phyloP scores from a whole-genome alignment of 2,329 filamentous ascomycete species.

The Fusarium sp. region DNA sequence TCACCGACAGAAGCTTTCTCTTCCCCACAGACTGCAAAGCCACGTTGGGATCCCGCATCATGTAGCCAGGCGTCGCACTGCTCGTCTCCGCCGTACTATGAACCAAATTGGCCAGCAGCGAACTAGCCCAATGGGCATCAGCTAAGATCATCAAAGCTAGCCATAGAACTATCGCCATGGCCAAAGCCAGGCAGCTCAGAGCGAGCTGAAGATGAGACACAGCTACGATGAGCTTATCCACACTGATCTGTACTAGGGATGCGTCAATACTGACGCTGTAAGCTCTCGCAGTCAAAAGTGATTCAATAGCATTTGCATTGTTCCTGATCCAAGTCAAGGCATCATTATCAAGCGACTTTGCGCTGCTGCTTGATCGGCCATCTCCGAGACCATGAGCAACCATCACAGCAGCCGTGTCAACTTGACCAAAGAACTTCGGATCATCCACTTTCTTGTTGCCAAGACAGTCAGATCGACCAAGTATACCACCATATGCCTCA shows the following conservation, averaged over 20 bases:
- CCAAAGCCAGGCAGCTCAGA: conserved; percentile 8
- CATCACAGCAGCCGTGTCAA: conserved; percentile 32
- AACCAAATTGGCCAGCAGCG: conserved; percentile 24
- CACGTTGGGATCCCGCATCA: conserved; percentile 4
- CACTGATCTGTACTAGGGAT: conserved; percentile 17
- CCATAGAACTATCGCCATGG: conserved; percentile 15
- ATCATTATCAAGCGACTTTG: conserved; percentile 16
- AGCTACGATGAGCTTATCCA: conserved; percentile 31
- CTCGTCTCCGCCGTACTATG: conserved; percentile 6
- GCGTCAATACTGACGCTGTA: conserved; percentile 25
- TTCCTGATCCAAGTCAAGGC: conserved; percentile 13
- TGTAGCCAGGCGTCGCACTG: conserved; percentile 19
- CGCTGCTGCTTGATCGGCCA: conserved; percentile 24
- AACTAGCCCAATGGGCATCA: conserved; percentile 28
- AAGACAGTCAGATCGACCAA: conserved; percentile 18
- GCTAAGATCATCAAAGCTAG: conserved; percentile 14
- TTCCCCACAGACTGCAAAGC: background rate
- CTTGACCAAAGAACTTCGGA: conserved; percentile 25
- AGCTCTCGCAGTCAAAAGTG: conserved; percentile 10
- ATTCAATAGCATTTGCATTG: background rate
- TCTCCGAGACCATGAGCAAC: conserved; percentile 16
- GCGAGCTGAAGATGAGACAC: conserved; percentile 26
- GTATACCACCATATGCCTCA: conserved; percentile 30
- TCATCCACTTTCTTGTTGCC: background rate
- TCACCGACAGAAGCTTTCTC: background rate